Percentiles rank a stretch among this genome's conserved stretches.
phyloP scores from a whole-genome alignment of 768 basidiomycete genomes.

The Tricholoma saponaceum region DNA sequence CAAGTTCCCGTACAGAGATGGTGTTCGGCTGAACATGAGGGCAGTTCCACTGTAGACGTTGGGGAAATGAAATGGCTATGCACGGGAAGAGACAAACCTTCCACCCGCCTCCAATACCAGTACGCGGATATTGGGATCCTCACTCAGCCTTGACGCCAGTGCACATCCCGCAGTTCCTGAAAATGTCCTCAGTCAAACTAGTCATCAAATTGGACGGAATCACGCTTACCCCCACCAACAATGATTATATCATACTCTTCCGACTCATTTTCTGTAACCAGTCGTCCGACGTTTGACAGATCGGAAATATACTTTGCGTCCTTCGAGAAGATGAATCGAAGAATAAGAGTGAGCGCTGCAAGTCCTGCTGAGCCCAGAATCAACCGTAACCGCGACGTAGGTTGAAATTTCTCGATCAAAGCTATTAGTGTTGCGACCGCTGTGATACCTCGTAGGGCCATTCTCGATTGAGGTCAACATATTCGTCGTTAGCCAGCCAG shows the following conservation, averaged over 20 bases:
- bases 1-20: conserved; percentile 36
- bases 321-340: conserved; percentile 18
- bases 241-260: conserved; percentile 45
- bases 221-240: conserved; percentile 45
- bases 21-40: conserved; percentile 35
- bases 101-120: conserved; percentile 54
- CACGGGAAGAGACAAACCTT: conserved; percentile 36
- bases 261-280: conserved; percentile 1
- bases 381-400: conserved; percentile 6
- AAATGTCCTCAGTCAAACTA: neutral
- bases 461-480: neutral
- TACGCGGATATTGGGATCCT: conserved; percentile 47
- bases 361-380: conserved; percentile 15
- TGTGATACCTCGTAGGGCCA: neutral
- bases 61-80: neutral
- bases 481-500: neutral
- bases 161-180: conserved; percentile 58
- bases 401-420: conserved; percentile 9
- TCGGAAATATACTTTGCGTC: conserved; percentile 20
- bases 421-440: neutral
- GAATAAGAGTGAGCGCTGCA: conserved; percentile 19
- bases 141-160: conserved; percentile 53
- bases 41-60: conserved; percentile 34
- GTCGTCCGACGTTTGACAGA: conserved; percentile 19
- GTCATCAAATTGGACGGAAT: neutral